Conservation (phyloP, 2,329 filamentous ascomycete genomes). For the Drechslerella stenobrocha region DNA sequence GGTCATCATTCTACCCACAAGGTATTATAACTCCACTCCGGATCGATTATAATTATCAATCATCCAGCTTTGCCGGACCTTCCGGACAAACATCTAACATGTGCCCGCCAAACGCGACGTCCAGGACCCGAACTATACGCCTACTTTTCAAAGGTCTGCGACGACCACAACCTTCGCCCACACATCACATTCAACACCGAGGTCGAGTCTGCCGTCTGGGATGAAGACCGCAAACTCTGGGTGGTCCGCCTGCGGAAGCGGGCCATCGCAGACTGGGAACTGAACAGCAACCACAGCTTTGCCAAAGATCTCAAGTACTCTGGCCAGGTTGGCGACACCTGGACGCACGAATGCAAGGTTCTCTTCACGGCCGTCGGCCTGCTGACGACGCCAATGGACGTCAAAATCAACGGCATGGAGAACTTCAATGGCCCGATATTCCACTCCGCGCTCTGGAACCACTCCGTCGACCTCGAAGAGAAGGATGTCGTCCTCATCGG, state of each 20-base stretch:
- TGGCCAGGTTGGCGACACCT: slow-evolving; percentile 56
- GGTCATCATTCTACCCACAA: slow-evolving; percentile 59
- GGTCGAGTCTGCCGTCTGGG: slow-evolving; percentile 61
- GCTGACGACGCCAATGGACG: slow-evolving; percentile 62
- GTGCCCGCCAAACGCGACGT: neutral
- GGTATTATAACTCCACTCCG: too few relatives aligned
- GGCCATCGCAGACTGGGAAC: slow-evolving; percentile 61
- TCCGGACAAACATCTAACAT: neutral
- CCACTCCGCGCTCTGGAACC: slow-evolving; percentile 64
- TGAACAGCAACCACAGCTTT: slow-evolving; percentile 56
- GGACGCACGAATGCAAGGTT: slow-evolving; percentile 61
- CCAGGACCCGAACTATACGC: slow-evolving; percentile 60
- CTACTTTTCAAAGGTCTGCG: slow-evolving; percentile 62
- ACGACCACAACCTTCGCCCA: slow-evolving; percentile 61
- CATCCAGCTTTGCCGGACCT: neutral
- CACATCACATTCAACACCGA: slow-evolving; percentile 65
- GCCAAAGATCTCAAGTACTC: slow-evolving; percentile 52
- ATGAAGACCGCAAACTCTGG: slow-evolving; percentile 62
- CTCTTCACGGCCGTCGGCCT: slow-evolving; percentile 63
- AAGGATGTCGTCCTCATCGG: slow-evolving; percentile 65
- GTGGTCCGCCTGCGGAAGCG: slow-evolving; percentile 61
- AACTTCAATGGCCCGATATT: slow-evolving; percentile 63
- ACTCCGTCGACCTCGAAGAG: slow-evolving; percentile 60
- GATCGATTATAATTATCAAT: neutral
- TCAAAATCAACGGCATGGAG: slow-evolving; percentile 61